Evolutionary conservation across 352 stramenopile genomes (phyloP).

Genomic region (Labyrinthula sp.): DNA sequence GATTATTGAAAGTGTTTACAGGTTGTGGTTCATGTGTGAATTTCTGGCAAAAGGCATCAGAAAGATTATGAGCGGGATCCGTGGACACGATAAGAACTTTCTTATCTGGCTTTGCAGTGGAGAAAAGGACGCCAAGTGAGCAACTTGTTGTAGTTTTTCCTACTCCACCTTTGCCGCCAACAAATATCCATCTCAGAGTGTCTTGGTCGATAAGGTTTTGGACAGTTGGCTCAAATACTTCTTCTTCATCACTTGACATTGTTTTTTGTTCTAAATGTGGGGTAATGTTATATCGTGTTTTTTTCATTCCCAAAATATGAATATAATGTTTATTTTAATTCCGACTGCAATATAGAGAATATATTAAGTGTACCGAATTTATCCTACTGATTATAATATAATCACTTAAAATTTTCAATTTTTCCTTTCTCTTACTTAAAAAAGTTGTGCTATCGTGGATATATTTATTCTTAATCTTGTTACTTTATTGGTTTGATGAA

Average conservation of each 20-base stretch:
- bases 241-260: conserved; percentile 10
- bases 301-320: no score
- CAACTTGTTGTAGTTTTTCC: conserved; percentile 93
- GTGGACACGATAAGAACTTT: conserved; percentile 97
- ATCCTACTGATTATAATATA: no score
- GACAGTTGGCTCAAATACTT: conserved; percentile 22
- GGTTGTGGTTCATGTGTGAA: conserved; percentile 87
- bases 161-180: conserved; percentile 70
- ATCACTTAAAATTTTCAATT: no score
- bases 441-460: no score
- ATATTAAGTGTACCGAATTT: no score
- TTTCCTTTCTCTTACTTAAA: no score
- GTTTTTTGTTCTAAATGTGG: background rate
- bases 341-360: no score
- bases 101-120: conserved; percentile 47
- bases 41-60: conserved; percentile 95
- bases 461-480: no score
- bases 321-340: no score
- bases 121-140: conserved; percentile 70
- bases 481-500: no score
- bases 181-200: conserved; percentile 57
- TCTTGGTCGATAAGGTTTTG: conserved; percentile 30
- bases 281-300: no score
- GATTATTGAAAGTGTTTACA: conserved; percentile 89
- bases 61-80: conserved; percentile 95